Base-by-base conservation (phyloP, 1,139 yeast genomes). In the Nakaseomyces glabratus region DNA sequence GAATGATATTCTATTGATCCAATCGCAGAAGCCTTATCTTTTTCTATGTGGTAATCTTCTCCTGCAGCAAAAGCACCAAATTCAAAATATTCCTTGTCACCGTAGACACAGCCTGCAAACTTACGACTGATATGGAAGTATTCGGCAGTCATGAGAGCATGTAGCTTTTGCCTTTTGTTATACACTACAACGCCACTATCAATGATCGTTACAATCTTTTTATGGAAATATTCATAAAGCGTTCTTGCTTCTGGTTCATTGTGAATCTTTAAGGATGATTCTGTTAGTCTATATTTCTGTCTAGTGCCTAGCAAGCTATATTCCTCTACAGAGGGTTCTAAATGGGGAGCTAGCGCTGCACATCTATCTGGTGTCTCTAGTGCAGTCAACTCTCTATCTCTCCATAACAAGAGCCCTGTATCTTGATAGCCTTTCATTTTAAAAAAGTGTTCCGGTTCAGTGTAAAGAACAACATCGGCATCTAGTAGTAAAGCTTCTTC, bases 31-130 rank as follows among this genome's bases (percentile, higher is more conserved):
- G 54, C 55, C 34, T 45, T 48, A 8, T 34, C 30, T 9, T 51
- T 46, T 33, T 50, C 43, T 13, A 53, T 43, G 6, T 46, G 70
- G n/a, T 58, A 48, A 40, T 69, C 73, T 41, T 72, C 67, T 3
- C 82, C 84, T 37, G 65, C 57, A 3, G 71, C 46, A 2, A 67
- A 65, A 44, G 71, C 69, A 7, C 76, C 71, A 20, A 77, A 51
- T 82, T 82, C 75, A 41, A 75, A 70, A 13, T 76, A 56, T 49
- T 77, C 85, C 45, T 76, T 76, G 44, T 77, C 85, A 13, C 84
- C 84, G 51, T 70, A 69, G 3, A 69, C 55, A 41, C 70, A 58
- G 19, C 60, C 48, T 30, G 49, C 53, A 14, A 68, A 52, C 3
- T 72, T 66, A 6, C 49, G 52, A 43, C 64, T 63, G 34, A 69